Base-by-base conservation (phyloP, 345 rosid species). In the Populus deltoides region DNA sequence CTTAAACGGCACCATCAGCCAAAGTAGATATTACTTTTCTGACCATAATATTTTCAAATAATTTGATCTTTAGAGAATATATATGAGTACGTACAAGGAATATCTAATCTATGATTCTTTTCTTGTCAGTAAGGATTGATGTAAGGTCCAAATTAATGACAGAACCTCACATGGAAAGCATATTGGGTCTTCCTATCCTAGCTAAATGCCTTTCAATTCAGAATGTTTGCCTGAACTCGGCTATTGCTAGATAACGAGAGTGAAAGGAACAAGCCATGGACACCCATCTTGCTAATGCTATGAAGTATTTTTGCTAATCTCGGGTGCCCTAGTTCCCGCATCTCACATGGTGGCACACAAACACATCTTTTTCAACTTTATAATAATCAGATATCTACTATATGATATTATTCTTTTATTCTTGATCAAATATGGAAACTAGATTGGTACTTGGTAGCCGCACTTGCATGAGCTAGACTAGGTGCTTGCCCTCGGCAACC, bases 341-440 rank as follows among this genome's bases (percentile, higher is more conserved):
- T 57, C 78, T 77, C 87, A 83, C 78, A 69, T 88, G 85, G 31
- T 71, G 84, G 45, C 79, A 85, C 74, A 72, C 7, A 81, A 66
- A 24, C 78, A 80, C 76, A 71, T 66, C 81, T 71, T 70, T 71
- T 77, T 62, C 82, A 17, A 29, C 72, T 78, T 83, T 67, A 41
- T 59, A 81, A 62, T 36, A 81, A 62, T 36, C 7, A 78, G 79
- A 84, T 71, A 47, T 73, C 81, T 75, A 68, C 41, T 68, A 53
- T 68, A 45, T 68, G 35, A 62, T 77, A 51, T 81, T 79, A 66
- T 77, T 68, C 66, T 79, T 74, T 38, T 84, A 83, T 81, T 70
- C 41, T 79, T 82, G 22, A 38, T 76, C 86, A 80, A 73, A 80
- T 70, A 66, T 65, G 65, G 88, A 66, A 73, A 68, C 81, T 25